Evolutionary conservation across 2,329 filamentous ascomycete species (phyloP).

Genomic region (Huntiella moniliformis): DNA sequence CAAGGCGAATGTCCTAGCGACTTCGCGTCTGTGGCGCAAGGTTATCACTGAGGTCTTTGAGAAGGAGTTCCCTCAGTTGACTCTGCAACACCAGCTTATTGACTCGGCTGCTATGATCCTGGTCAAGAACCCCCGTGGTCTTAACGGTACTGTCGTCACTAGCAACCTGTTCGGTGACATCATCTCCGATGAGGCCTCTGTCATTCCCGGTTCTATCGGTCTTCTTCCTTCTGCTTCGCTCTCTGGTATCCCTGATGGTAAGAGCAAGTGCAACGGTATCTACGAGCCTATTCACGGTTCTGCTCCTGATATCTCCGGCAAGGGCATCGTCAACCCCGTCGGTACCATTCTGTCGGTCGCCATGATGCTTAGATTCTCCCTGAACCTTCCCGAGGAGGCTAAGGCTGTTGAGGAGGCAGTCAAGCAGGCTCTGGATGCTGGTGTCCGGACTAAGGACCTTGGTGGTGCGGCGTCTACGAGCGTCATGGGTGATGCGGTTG

Average conservation of each 20-base stretch:
- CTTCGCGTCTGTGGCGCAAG: constrained; percentile 74
- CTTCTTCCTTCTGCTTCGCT: constrained; percentile 76
- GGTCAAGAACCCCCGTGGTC: constrained; percentile 74
- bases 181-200: constrained; percentile 83
- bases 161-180: constrained; percentile 95
- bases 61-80: constrained; percentile 73
- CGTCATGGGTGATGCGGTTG: constrained; percentile 63
- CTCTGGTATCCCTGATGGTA: constrained; percentile 69
- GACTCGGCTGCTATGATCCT: constrained; percentile 96
- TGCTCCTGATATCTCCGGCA: constrained; percentile 80
- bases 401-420: constrained; percentile 67
- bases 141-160: constrained; percentile 84
- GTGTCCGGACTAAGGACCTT: constrained; percentile 66
- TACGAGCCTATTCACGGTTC: constrained; percentile 96
- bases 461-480: constrained; percentile 55
- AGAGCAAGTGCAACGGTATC: constrained; percentile 74
- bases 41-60: constrained; percentile 69
- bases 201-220: constrained; percentile 81
- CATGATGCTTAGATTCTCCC: constrained; percentile 92
- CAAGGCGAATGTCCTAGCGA: constrained; percentile 93
- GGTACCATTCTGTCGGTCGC: constrained; percentile 81
- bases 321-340: constrained; percentile 69
- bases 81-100: constrained; percentile 77
- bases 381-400: constrained; percentile 60
- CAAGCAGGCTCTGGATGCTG: constrained; percentile 57